Evolutionary conservation across 495 filamentous ascomycete species (phyloP).

Genomic region (Hypoxylon subgilvum): DNA sequence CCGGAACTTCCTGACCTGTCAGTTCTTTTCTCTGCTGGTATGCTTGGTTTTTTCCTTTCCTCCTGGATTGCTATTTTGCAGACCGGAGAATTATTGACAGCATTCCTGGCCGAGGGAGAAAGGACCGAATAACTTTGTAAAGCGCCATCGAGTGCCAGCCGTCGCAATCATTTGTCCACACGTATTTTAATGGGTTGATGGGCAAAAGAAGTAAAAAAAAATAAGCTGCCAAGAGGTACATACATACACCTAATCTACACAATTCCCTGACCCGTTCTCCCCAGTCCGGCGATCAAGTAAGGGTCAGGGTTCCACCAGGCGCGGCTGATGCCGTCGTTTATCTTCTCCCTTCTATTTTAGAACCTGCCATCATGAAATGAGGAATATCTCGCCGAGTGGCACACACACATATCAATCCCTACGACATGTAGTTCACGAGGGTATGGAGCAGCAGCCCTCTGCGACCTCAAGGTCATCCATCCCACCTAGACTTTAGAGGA

Average conservation of each 20-base stretch:
- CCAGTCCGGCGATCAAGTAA: conserved; percentile 19
- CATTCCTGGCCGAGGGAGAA: conserved; percentile 27
- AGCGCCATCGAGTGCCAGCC: no score
- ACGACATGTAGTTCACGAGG: conserved; percentile 31
- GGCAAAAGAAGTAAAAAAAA: conserved; percentile 16
- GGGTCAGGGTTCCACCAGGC: conserved; percentile 32
- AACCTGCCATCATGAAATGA: conserved; percentile 34
- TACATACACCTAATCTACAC: no score
- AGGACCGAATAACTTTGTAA: conserved; percentile 19
- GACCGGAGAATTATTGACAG: conserved; percentile 4
- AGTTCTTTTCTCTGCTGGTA: conserved; percentile 10
- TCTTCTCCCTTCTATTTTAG: conserved; percentile 34
- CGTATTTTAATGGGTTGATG: no score
- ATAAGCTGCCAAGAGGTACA: no score
- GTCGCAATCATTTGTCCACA: no score
- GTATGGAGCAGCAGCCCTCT: conserved; percentile 22
- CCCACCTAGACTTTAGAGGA: conserved; percentile 11
- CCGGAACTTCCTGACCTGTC: conserved; percentile 7
- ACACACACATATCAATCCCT: conserved; percentile 26
- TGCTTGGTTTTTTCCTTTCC: conserved; percentile 17
- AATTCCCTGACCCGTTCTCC: conserved; percentile 12
- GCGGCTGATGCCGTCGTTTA: conserved; percentile 37
- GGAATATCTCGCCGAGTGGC: conserved; percentile 39
- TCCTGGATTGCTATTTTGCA: conserved; percentile 3
- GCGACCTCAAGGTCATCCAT: conserved; percentile 23